These are phyloP conservation scores for Gastroboletus turbinatus DNA, from an alignment of 1,284 basidiomycete genomes.

Conservation along the genomic window DNA sequence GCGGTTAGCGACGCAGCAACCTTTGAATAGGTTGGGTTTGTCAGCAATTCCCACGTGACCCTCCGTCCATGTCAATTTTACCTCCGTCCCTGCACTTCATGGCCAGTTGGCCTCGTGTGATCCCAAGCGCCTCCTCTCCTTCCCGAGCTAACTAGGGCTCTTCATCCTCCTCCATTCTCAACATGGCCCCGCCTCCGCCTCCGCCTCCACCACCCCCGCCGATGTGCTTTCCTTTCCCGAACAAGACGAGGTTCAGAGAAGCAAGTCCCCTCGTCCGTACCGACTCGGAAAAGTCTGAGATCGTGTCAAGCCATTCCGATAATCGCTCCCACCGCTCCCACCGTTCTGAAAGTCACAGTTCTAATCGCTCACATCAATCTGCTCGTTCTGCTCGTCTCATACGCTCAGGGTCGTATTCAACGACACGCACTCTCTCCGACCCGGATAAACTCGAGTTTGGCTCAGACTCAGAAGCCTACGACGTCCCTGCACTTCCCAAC, in stretches of 20 bases:
- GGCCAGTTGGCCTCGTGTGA: constrained; percentile 33
- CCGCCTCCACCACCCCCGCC: too few relatives aligned
- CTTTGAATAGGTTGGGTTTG: constrained; percentile 19
- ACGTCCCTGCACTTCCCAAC: constrained; percentile 29
- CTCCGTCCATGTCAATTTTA: constrained; percentile 28
- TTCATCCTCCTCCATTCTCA: constrained; percentile 21
- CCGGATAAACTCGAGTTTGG: constrained; percentile 50
- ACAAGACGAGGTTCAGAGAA: too few relatives aligned
- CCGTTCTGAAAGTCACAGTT: constrained; percentile 22
- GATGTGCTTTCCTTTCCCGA: too few relatives aligned
- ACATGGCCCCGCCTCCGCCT: constrained; percentile 41
- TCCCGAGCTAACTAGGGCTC: constrained; percentile 16
- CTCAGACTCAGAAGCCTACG: constrained; percentile 59
- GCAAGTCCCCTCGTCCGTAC: constrained; percentile 29
- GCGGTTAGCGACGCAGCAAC: constrained; percentile 21
- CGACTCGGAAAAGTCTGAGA: constrained; percentile 36
- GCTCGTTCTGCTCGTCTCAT: constrained; percentile 28
- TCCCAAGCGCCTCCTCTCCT: constrained; percentile 16
- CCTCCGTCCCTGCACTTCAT: constrained; percentile 8
- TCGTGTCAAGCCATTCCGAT: constrained; percentile 29
- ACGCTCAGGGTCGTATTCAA: constrained; percentile 35
- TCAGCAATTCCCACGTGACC: constrained; percentile 22
- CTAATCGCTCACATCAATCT: constrained; percentile 28
- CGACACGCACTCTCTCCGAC: constrained; percentile 30
- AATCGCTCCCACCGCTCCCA: constrained; percentile 30